Evolutionary conservation across 2,329 filamentous ascomycete species (phyloP).

Genomic region (Alternaria hordeiaustralica): DNA sequence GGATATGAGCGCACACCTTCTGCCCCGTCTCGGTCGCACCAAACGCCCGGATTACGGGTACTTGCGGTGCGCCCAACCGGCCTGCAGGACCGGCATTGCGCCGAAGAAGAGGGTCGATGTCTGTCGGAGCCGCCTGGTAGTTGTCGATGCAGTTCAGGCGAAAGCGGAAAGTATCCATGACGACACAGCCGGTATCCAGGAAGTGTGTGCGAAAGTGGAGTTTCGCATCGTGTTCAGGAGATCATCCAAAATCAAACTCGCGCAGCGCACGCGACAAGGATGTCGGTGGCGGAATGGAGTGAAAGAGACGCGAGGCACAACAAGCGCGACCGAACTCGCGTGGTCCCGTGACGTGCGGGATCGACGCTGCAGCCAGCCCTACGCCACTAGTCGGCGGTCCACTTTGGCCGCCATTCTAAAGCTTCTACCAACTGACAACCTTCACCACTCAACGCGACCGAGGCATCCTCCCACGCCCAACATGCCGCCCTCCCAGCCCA

Average conservation of each 20-base stretch:
- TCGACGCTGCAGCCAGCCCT: constrained; percentile 43
- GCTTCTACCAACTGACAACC: constrained; percentile 5
- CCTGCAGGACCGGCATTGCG: constrained; percentile 65
- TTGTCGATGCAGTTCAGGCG: constrained; percentile 95
- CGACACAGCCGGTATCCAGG: constrained; percentile 16
- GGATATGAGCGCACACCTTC: constrained; percentile 94
- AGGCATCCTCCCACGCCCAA: constrained; percentile 13
- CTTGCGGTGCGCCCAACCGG: constrained; percentile 69
- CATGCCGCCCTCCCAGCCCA: constrained; percentile 56
- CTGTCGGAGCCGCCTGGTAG: constrained; percentile 81
- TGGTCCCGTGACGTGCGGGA: constrained; percentile 27
- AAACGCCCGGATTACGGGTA: constrained; percentile 89
- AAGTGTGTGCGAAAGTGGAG: background rate
- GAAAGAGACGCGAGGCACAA: constrained; percentile 12
- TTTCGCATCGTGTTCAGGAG: constrained; percentile 22
- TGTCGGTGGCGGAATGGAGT: background rate
- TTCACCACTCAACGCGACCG: background rate
- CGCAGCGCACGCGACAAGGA: background rate
- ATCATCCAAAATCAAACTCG: constrained; percentile 3
- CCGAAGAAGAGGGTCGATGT: constrained; percentile 80
- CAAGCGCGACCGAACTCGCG: constrained; percentile 23
- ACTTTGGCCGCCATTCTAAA: constrained; percentile 22
- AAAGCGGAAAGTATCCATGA: constrained; percentile 82
- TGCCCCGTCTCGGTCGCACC: constrained; percentile 93
- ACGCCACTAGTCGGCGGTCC: constrained; percentile 28